phyloP scores from a whole-genome alignment of 129 eudicot genomes.

The Solidago caesia region DNA sequence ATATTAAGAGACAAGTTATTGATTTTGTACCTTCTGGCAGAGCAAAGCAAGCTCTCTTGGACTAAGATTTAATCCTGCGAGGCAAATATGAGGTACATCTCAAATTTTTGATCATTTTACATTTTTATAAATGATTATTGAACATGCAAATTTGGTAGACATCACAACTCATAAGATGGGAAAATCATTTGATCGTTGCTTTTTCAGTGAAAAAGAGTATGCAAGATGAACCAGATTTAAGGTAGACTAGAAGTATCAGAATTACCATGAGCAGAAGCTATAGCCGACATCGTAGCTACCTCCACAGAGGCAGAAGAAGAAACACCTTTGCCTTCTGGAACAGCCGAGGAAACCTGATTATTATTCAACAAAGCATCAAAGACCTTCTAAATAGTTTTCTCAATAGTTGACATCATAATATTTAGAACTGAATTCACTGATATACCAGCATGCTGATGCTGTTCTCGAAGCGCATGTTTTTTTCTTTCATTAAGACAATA shows the following conservation, averaged over 20 bases:
- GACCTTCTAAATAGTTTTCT: background rate
- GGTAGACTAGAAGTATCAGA: background rate
- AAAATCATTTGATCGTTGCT: too few relatives aligned
- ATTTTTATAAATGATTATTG: too few relatives aligned
- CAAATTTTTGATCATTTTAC: background rate
- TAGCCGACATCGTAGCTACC: background rate
- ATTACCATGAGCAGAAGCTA: background rate
- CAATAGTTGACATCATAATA: background rate
- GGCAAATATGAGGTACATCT: conserved; percentile 12
- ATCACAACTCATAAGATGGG: too few relatives aligned
- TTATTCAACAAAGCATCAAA: background rate
- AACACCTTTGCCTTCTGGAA: background rate
- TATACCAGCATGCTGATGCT: conserved; percentile 4
- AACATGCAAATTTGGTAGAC: too few relatives aligned
- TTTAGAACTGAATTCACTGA: background rate
- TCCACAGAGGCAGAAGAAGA: background rate
- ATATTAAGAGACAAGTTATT: background rate
- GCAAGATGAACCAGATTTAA: background rate
- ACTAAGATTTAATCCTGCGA: conserved; percentile 53
- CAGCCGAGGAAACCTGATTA: background rate
- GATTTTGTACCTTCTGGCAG: conserved; percentile 64
- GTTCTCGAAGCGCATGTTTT: background rate
- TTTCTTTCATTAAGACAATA: background rate
- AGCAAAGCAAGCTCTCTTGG: conserved; percentile 76
- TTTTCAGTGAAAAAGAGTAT: too few relatives aligned